These are phyloP conservation scores for Mucor racemosus DNA, from an alignment of 371 early-diverging fungal genomes.

Conservation along the genomic window DNA sequence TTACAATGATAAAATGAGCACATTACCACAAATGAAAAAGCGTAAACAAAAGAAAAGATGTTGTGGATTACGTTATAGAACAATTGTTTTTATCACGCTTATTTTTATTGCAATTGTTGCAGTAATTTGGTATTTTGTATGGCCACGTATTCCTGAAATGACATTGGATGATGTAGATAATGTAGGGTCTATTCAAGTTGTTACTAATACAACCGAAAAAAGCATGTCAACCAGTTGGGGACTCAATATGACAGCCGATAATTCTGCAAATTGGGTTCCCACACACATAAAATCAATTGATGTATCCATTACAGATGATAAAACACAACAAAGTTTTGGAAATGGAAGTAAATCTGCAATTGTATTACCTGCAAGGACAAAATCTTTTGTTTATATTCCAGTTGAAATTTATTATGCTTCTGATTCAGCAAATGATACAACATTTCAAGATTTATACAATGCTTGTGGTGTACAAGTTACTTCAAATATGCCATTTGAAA, in stretches of 20 bases:
- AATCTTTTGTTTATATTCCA: slow-evolving; percentile 10
- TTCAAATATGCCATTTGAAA: slow-evolving; percentile 21
- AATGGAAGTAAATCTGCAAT: slow-evolving; percentile 14
- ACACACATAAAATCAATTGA: slow-evolving; percentile 28
- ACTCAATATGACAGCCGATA: slow-evolving; percentile 35
- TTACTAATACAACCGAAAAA: slow-evolving; percentile 24
- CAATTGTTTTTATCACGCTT: slow-evolving; percentile 4
- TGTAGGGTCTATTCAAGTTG: slow-evolving; percentile 15
- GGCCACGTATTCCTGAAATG: slow-evolving; percentile 39
- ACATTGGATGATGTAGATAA: slow-evolving; percentile 25
- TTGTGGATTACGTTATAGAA: slow-evolving; percentile 24
- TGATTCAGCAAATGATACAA: slow-evolving; percentile 30
- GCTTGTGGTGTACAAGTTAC: slow-evolving; percentile 38
- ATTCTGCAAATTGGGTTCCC: slow-evolving; percentile 39
- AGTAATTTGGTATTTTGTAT: slow-evolving; percentile 42
- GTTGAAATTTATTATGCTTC: slow-evolving; percentile 30
- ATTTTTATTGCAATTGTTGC: slow-evolving; percentile 15
- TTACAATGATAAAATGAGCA: slow-evolving; percentile 7
- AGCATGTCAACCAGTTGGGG: slow-evolving; percentile 29
- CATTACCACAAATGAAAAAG: slow-evolving; percentile 19
- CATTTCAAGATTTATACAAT: slow-evolving; percentile 42
- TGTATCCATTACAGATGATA: slow-evolving; percentile 26
- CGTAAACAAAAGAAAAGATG: slow-evolving; percentile 13
- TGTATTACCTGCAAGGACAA: slow-evolving; percentile 13
- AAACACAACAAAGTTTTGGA: slow-evolving; percentile 21